Conservation (phyloP, 345 rosid species). For the Abelmoschus esculentus region DNA sequence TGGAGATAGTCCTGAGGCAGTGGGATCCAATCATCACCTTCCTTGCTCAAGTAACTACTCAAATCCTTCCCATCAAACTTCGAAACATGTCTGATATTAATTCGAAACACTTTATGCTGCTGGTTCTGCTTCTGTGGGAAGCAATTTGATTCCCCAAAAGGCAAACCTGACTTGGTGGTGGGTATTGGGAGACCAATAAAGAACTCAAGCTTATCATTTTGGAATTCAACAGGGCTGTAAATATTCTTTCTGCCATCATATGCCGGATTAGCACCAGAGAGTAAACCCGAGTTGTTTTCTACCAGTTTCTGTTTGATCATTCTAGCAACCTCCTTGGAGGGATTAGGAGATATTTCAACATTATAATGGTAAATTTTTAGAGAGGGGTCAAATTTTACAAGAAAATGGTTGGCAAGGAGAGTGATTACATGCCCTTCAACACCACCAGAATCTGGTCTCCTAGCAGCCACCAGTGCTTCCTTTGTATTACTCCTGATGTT, state of each 20-base stretch:
- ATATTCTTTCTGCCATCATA: conserved; percentile 81
- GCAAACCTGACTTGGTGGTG: conserved; percentile 24
- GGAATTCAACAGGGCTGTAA: conserved; percentile 80
- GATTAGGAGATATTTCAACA: conserved; percentile 74
- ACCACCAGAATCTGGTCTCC: conserved; percentile 85
- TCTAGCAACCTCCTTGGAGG: conserved; percentile 76
- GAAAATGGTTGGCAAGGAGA: conserved; percentile 90
- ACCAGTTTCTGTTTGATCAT: conserved; percentile 77
- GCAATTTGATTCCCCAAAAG: conserved; percentile 25
- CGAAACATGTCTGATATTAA: conserved; percentile 70
- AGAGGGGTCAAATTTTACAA: conserved; percentile 61
- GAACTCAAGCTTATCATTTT: conserved; percentile 75
- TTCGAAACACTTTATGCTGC: conserved; percentile 49
- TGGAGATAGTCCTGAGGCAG: conserved; percentile 89
- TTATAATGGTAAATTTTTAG: conserved; percentile 79
- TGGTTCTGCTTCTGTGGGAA: conserved; percentile 44
- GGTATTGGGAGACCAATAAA: conserved; percentile 83
- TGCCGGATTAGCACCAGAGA: conserved; percentile 64
- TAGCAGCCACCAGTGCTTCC: conserved; percentile 44
- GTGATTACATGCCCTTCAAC: conserved; percentile 63
- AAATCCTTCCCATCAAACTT: conserved; percentile 70
- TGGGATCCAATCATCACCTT: conserved; percentile 65
- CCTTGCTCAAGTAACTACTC: conserved; percentile 54
- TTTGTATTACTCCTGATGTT: conserved; percentile 27
- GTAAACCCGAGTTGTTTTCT: conserved; percentile 37